phyloP scores from a whole-genome alignment of 176 grass and related monocot genomes.

The Triticum monococcum region DNA sequence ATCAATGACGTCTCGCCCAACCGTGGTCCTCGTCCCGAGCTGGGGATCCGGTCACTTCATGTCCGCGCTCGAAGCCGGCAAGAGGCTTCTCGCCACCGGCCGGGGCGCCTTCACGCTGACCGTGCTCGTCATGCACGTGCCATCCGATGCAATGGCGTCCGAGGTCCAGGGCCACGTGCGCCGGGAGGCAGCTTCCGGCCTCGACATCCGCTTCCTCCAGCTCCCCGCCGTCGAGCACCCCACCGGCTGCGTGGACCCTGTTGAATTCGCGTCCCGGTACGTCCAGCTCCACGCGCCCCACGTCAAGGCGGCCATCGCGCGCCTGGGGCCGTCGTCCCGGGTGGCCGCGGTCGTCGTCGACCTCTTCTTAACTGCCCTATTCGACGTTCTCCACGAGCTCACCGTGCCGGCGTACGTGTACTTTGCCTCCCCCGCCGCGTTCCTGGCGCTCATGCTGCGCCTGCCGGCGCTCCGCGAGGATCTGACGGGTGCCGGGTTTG shows the following conservation, averaged over 20 bases:
- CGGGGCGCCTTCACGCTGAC: constrained; percentile 31
- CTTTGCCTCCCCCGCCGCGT: constrained; percentile 30
- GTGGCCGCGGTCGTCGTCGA: constrained; percentile 34
- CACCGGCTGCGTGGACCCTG: not conserved
- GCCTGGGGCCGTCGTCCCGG: not conserved
- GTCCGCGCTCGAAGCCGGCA: constrained; percentile 32
- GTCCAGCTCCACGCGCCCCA: constrained; percentile 6
- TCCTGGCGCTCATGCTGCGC: constrained; percentile 38
- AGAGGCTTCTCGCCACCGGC: constrained; percentile 21
- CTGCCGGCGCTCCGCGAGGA: constrained; percentile 2
- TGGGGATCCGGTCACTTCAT: constrained; percentile 43
- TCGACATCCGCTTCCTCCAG: constrained; percentile 22
- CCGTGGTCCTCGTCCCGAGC: constrained; percentile 28
- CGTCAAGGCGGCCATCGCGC: constrained; percentile 32
- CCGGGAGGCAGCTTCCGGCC: not conserved
- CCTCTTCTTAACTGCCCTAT: constrained; percentile 26
- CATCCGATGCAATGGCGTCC: not conserved
- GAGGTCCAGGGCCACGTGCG: constrained; percentile 13
- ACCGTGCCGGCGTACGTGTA: constrained; percentile 42
- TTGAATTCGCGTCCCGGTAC: constrained; percentile 18
- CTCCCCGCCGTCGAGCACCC: constrained; percentile 39
- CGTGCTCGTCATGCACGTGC: constrained; percentile 24
- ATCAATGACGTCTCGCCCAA: not conserved
- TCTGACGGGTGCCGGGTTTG: not conserved
- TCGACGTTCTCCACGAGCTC: constrained; percentile 33